Evolutionary conservation across 2,329 filamentous ascomycete species (phyloP).

Genomic region (Ascocoryne sarcoides): DNA sequence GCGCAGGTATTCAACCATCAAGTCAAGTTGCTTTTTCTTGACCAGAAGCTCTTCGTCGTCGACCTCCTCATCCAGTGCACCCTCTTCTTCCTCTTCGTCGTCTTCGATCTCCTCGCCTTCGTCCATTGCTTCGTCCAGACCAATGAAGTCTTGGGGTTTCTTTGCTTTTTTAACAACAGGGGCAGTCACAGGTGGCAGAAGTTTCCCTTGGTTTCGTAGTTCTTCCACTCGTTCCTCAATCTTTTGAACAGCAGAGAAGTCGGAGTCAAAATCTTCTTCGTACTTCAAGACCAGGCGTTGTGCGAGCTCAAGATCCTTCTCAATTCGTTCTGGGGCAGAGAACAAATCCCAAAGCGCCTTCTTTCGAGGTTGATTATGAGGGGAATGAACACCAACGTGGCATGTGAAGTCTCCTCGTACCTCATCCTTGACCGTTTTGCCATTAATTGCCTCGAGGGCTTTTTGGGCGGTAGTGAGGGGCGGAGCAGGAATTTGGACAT

Average conservation of each 20-base stretch:
- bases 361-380: constrained; percentile 76
- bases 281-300: constrained; percentile 75
- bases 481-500: constrained; percentile 39
- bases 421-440: constrained; percentile 93
- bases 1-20: constrained; percentile 92
- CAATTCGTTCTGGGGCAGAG: constrained; percentile 85
- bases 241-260: constrained; percentile 67
- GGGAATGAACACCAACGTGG: constrained; percentile 92
- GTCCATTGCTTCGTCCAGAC: constrained; percentile 53
- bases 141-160: constrained; percentile 47
- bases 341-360: constrained; percentile 97
- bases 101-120: constrained; percentile 60
- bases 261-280: constrained; percentile 71
- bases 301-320: constrained; percentile 79
- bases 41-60: constrained; percentile 83
- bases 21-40: constrained; percentile 95
- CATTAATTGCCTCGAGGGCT: constrained; percentile 88
- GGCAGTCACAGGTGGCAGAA: constrained; percentile 56
- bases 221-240: constrained; percentile 84
- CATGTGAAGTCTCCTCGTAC: constrained; percentile 93
- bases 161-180: constrained; percentile 51
- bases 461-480: constrained; percentile 63
- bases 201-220: constrained; percentile 63
- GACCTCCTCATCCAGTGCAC: constrained; percentile 62
- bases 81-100: constrained; percentile 64